Evolutionary conservation across 208 protist genomes (phyloP).

Genomic region (Zelonia costaricensis): DNA sequence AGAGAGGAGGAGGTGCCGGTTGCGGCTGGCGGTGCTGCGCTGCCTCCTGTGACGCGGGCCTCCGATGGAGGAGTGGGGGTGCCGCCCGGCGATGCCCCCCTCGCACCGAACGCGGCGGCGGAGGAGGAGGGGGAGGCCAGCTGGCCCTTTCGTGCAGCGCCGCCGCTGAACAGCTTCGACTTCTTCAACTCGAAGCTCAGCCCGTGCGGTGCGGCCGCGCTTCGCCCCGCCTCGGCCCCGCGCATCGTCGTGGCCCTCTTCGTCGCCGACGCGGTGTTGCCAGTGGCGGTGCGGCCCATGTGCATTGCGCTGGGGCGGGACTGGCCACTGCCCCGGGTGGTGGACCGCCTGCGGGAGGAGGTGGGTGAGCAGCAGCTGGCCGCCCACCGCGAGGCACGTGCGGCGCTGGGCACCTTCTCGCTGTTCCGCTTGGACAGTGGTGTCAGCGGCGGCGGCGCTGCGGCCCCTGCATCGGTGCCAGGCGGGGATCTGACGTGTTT

Average conservation of each 20-base stretch:
- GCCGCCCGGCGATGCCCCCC: too few relatives aligned
- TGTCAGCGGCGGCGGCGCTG: background rate
- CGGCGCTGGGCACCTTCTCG: constrained; percentile 8
- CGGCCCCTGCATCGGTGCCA: background rate
- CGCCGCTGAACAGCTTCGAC: constrained; percentile 43
- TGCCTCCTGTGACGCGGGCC: background rate
- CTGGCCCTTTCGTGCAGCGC: constrained; percentile 66
- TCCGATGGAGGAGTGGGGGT: background rate
- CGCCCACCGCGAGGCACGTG: background rate
- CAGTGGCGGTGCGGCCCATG: constrained; percentile 26
- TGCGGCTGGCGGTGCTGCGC: too few relatives aligned
- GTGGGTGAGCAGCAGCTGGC: constrained; percentile 23
- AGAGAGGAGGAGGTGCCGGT: too few relatives aligned
- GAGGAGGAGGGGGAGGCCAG: too few relatives aligned
- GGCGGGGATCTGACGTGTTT: background rate
- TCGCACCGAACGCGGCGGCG: background rate
- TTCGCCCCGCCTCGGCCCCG: constrained; percentile 11
- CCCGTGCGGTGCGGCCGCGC: constrained; percentile 28
- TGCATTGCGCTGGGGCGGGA: constrained; percentile 41
- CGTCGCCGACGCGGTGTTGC: constrained; percentile 21
- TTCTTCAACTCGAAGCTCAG: constrained; percentile 50
- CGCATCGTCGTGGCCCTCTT: constrained; percentile 34
- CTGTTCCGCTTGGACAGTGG: constrained; percentile 4
- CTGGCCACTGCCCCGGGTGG: constrained; percentile 45
- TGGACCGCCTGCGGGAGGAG: constrained; percentile 41